Percentiles rank a stretch among this genome's conserved stretches.
These are phyloP conservation scores for Ophiostoma perfectum DNA, from an alignment of 2,329 filamentous ascomycete genomes.

Conservation along the genomic window DNA sequence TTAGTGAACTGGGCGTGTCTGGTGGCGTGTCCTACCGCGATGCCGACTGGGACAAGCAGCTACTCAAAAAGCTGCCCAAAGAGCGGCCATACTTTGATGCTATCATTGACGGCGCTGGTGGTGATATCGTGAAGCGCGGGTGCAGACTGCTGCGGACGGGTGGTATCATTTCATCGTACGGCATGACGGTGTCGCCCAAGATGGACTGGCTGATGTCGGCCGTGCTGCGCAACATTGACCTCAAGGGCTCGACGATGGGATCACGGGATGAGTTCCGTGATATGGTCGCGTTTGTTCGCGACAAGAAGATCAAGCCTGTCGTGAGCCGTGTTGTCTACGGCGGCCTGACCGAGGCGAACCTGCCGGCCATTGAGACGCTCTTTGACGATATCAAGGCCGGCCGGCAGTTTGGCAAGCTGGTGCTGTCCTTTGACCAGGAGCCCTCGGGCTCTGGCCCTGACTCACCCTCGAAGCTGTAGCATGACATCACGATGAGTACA, in stretches of 20 bases:
- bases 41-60: slow-evolving; percentile 72
- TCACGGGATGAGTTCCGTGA: slow-evolving; percentile 83
- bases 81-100: slow-evolving; percentile 69
- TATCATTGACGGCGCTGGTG: slow-evolving; percentile 86
- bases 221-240: slow-evolving; percentile 80
- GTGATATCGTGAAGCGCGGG: slow-evolving; percentile 68
- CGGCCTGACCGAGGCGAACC: slow-evolving; percentile 55
- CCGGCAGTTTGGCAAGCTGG: slow-evolving; percentile 86
- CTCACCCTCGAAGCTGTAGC: slow-evolving; percentile 39
- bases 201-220: slow-evolving; percentile 84
- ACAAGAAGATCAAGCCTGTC: slow-evolving; percentile 68
- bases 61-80: slow-evolving; percentile 56
- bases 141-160: slow-evolving; percentile 68
- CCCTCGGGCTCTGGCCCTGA: slow-evolving; percentile 11
- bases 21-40: slow-evolving; percentile 81
- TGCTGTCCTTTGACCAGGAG: slow-evolving; percentile 59
- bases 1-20: slow-evolving; percentile 61
- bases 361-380: slow-evolving; percentile 71
- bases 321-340: slow-evolving; percentile 67
- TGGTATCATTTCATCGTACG: slow-evolving; percentile 79
- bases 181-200: slow-evolving; percentile 81
- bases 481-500: not conserved
- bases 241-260: slow-evolving; percentile 85
- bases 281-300: slow-evolving; percentile 69
- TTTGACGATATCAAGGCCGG: slow-evolving; percentile 86